Evolutionary conservation across 306 rosid species (phyloP).

Genomic region (Inga leiocalycina): DNA sequence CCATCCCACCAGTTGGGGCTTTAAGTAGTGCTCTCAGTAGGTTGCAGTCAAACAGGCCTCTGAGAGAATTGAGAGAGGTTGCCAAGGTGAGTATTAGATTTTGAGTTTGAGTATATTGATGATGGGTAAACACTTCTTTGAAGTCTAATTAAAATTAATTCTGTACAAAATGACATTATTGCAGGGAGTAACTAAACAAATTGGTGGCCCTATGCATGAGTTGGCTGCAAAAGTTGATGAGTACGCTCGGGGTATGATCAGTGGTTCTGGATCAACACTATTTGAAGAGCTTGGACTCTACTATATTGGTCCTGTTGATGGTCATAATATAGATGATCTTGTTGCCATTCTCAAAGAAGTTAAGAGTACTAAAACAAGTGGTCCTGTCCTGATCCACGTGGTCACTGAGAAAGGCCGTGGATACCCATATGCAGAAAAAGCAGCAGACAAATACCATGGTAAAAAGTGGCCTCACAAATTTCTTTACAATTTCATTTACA

Average conservation of each 20-base stretch:
- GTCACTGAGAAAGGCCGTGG: constrained; percentile 97
- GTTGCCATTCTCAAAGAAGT: constrained; percentile 86
- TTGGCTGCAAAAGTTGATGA: constrained; percentile 98
- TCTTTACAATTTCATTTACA: neutral
- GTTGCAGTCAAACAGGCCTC: constrained; percentile 89
- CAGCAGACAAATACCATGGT: constrained; percentile 96
- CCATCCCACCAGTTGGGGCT: constrained; percentile 91
- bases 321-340: constrained; percentile 94
- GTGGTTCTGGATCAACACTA: constrained; percentile 89
- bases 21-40: constrained; percentile 96
- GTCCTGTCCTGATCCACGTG: constrained; percentile 91
- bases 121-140: neutral
- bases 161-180: constrained; percentile 28
- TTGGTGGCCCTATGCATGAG: constrained; percentile 95
- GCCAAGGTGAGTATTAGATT: constrained; percentile 74
- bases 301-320: constrained; percentile 98
- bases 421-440: constrained; percentile 93
- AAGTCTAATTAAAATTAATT: constrained; percentile 31
- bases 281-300: constrained; percentile 99
- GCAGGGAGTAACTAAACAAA: constrained; percentile 88
- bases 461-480: constrained; percentile 21
- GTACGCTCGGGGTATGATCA: constrained; percentile 98
- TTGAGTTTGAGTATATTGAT: constrained; percentile 15
- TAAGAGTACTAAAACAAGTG: constrained; percentile 79
- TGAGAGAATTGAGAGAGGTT: constrained; percentile 94